Evolutionary conservation across 345 rosid genomes (phyloP).

Genomic region (Bruguiera parviflora): DNA sequence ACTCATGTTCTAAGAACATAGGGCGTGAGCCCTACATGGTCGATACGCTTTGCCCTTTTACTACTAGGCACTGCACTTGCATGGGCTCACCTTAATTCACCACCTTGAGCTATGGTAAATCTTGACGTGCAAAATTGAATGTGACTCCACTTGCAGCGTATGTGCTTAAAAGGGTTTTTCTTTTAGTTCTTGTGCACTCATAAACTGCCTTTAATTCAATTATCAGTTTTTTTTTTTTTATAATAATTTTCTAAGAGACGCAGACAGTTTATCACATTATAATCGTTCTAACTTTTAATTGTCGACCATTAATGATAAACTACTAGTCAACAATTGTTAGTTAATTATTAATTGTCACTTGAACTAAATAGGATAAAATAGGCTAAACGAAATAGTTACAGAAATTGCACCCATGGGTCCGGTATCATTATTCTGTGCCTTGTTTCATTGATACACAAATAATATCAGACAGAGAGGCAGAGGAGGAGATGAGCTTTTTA

Average conservation of each 20-base stretch:
- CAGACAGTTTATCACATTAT: too few relatives aligned
- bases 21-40: conserved; percentile 15
- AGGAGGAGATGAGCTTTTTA: background rate
- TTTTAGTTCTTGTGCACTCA: too few relatives aligned
- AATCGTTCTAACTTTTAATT: too few relatives aligned
- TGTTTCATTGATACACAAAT: conserved; percentile 12
- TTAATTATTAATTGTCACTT: too few relatives aligned
- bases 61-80: conserved; percentile 36
- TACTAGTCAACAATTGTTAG: too few relatives aligned
- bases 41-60: conserved; percentile 26
- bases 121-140: conserved; percentile 18
- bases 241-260: too few relatives aligned
- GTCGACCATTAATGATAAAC: too few relatives aligned
- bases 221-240: too few relatives aligned
- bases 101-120: background rate
- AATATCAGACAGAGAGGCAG: background rate
- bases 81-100: conserved; percentile 1
- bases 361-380: too few relatives aligned
- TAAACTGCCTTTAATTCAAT: too few relatives aligned
- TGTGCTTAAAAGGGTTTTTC: conserved; percentile 26
- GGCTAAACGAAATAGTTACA: too few relatives aligned
- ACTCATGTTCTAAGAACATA: conserved; percentile 9
- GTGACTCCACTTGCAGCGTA: conserved; percentile 43
- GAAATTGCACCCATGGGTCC: conserved; percentile 23
- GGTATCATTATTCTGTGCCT: conserved; percentile 27